phyloP scores from a whole-genome alignment of 495 filamentous ascomycete genomes.

The Niebla homalea region DNA sequence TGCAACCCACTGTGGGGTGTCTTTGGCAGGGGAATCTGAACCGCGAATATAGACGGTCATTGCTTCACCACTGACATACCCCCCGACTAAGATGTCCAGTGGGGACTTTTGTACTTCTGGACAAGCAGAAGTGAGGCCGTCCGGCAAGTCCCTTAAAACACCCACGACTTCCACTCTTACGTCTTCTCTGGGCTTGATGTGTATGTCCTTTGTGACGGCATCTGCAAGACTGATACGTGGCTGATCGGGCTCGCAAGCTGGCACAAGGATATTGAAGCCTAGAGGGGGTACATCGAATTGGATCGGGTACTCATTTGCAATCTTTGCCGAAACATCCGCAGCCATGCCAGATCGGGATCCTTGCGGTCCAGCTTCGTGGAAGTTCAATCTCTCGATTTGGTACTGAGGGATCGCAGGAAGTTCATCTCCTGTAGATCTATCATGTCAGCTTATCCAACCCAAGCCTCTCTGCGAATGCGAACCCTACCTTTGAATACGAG shows the following conservation, averaged over 20 bases:
- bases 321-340: constrained; percentile 56
- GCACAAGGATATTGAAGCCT: constrained; percentile 70
- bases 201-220: constrained; percentile 51
- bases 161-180: constrained; percentile 56
- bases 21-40: constrained; percentile 45
- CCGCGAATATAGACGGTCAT: constrained; percentile 73
- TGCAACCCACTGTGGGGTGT: constrained; percentile 67
- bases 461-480: constrained; percentile 19
- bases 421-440: constrained; percentile 33
- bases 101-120: constrained; percentile 66
- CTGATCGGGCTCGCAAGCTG: constrained; percentile 52
- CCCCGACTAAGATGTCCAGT: constrained; percentile 66
- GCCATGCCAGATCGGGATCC: constrained; percentile 49
- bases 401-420: constrained; percentile 67
- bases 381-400: constrained; percentile 60
- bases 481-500: constrained; percentile 69
- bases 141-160: constrained; percentile 54
- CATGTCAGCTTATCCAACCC: constrained; percentile 19
- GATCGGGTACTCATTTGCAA: constrained; percentile 63
- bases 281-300: constrained; percentile 61
- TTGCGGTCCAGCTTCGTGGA: constrained; percentile 49
- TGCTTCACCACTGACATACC: constrained; percentile 65
- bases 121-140: constrained; percentile 53
- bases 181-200: constrained; percentile 49
- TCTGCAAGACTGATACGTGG: constrained; percentile 59